phyloP scores from a whole-genome alignment of 768 basidiomycete species.

The Boletus huronensis region DNA sequence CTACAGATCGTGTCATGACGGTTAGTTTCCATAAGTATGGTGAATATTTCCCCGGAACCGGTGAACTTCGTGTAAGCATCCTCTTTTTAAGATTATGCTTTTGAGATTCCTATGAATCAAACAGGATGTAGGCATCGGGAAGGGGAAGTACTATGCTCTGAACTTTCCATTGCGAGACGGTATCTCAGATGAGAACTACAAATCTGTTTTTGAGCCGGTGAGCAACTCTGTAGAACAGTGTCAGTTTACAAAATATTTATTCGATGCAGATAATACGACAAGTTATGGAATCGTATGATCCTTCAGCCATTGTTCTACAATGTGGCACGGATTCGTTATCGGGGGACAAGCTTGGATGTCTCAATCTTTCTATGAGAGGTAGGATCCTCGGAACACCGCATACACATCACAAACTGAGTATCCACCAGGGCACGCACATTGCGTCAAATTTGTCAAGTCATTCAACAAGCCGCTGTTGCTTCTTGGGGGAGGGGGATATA shows the following conservation, averaged over 20 bases:
- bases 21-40: constrained; percentile 98
- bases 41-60: constrained; percentile 98
- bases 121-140: constrained; percentile 89
- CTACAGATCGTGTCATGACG: constrained; percentile 98
- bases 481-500: constrained; percentile 97
- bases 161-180: constrained; percentile 97
- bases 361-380: constrained; percentile 97
- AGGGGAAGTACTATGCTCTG: constrained; percentile 90
- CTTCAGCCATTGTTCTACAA: constrained; percentile 93
- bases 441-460: constrained; percentile 94
- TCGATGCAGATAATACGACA: constrained; percentile 76
- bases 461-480: constrained; percentile 93
- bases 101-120: constrained; percentile 9
- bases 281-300: constrained; percentile 93
- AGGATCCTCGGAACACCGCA: neutral
- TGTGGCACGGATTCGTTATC: constrained; percentile 97
- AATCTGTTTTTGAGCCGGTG: constrained; percentile 93
- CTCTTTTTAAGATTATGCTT: neutral
- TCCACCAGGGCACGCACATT: constrained; percentile 84
- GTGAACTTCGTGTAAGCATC: constrained; percentile 78
- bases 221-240: constrained; percentile 26
- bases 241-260: neutral
- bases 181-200: constrained; percentile 92
- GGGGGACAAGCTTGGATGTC: constrained; percentile 92
- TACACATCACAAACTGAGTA: neutral